These are phyloP conservation scores for Coelastrella sp. DNA, from an alignment of 139 green algal genomes.

Conservation along the genomic window DNA sequence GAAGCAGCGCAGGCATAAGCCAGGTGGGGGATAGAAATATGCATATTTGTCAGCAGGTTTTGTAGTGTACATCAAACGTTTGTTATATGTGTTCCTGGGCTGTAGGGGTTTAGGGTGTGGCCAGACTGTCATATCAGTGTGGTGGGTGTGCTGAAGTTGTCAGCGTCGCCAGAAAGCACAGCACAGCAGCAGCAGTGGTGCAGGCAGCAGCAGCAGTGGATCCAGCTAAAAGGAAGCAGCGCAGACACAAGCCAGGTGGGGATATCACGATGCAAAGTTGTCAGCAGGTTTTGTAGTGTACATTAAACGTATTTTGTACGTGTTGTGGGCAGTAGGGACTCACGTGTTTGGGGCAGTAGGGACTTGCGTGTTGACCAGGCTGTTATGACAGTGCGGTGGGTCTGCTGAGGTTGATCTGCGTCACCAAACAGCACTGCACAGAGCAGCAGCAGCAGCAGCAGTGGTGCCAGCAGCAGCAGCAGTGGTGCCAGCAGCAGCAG, in stretches of 20 bases:
- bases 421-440: not conserved
- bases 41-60: constrained; percentile 32
- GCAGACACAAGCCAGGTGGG: not conserved
- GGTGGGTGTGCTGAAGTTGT: not conserved
- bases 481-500: no score
- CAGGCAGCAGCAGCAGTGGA: constrained; percentile 8
- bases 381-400: no score
- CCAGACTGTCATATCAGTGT: no score
- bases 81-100: not conserved
- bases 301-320: not conserved
- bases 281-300: constrained; percentile 34
- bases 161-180: not conserved
- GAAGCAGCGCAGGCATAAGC: not conserved
- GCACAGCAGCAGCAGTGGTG: not conserved
- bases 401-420: not conserved
- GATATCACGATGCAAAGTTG: no score
- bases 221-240: not conserved
- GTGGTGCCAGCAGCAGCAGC: not conserved
- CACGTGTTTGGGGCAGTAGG: no score
- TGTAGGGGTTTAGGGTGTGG: not conserved
- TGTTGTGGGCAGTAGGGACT: no score
- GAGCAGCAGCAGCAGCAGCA: no score
- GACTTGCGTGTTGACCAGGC: not conserved
- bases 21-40: constrained; percentile 3
- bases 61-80: not conserved